Evolutionary conservation across 306 rosid species (phyloP), one percentile per base, ranked within the genome.

Genomic region (Dryas octopetala): DNA sequence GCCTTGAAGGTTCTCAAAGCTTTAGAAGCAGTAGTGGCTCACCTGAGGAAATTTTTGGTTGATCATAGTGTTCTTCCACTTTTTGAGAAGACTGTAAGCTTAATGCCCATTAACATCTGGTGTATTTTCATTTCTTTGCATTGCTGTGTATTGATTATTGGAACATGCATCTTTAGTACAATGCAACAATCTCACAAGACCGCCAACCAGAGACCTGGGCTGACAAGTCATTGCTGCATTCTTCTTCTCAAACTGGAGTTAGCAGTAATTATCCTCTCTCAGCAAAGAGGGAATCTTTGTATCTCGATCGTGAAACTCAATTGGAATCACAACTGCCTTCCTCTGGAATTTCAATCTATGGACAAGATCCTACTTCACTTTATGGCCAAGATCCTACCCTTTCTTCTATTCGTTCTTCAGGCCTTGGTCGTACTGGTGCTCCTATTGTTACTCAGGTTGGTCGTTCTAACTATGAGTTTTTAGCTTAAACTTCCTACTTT

Each of bases 11-110:
- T 96, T 80, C 93, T 89, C 63, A 90, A 79, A 81, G 99, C 88
- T 77, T 73, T 96, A 23, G 99, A 90, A 88, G 92, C 96, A 43
- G 98, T 96, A 43, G 86, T 92, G 46, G 89, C 88, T 71, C 99
- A 96, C 82, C 82, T 96, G 74, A 84, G 99, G 83, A 96, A 92
- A 86, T 96, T 96, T 86, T 80, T 96, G 86, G 98, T 96, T 46
- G 99, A 96, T 85, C 96, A 79, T n/a, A 88, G 90, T 63, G 98
- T 96, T 89, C 83, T 92, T 88, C 99, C 99, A 62, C 91, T 96
- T 40, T 96, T 92, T 88, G 99, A 92, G 87, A 96, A 92, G 83
- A 77, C 71, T 78, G 98, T 96, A 88, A 94, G 98, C 70, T 66
- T 71, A 64, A 28, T 64, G 49, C 60, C 62, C 45, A n/a, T 52